Evolutionary conservation across 768 basidiomycete species (phyloP).

Genomic region (Chalciporus chontae): DNA sequence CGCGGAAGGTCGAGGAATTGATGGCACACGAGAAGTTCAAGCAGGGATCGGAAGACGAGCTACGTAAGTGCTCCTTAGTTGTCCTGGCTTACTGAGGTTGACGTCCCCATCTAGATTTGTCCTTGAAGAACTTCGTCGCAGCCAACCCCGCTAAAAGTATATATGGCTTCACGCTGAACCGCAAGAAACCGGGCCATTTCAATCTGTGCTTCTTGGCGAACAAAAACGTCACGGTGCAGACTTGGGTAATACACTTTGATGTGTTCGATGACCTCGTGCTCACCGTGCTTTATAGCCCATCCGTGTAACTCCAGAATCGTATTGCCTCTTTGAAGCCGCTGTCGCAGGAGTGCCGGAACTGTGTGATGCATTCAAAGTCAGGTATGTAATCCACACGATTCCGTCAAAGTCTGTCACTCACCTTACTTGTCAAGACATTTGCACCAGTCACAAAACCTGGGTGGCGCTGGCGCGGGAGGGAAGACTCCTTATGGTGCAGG

Average conservation of each 20-base stretch:
- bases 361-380: slow-evolving; percentile 95
- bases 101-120: slow-evolving; percentile 55
- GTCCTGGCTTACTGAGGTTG: not conserved
- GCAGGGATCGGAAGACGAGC: slow-evolving; percentile 78
- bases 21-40: slow-evolving; percentile 97
- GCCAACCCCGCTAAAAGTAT: slow-evolving; percentile 94
- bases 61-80: slow-evolving; percentile 60
- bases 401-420: slow-evolving; percentile 4
- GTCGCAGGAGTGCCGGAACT: slow-evolving; percentile 90
- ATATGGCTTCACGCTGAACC: slow-evolving; percentile 92
- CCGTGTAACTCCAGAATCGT: slow-evolving; percentile 83
- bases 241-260: slow-evolving; percentile 58
- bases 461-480: slow-evolving; percentile 50
- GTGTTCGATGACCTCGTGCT: not conserved
- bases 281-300: slow-evolving; percentile 54
- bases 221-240: slow-evolving; percentile 84
- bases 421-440: slow-evolving; percentile 50
- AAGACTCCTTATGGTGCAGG: slow-evolving; percentile 81
- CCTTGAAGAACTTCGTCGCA: slow-evolving; percentile 83
- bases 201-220: slow-evolving; percentile 91
- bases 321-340: slow-evolving; percentile 85
- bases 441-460: slow-evolving; percentile 70
- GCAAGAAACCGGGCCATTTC: slow-evolving; percentile 89
- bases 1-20: slow-evolving; percentile 88
- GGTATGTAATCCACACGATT: slow-evolving; percentile 38